Evolutionary conservation across 139 green algal genomes (phyloP).

Genomic region (Gonium pectorale): DNA sequence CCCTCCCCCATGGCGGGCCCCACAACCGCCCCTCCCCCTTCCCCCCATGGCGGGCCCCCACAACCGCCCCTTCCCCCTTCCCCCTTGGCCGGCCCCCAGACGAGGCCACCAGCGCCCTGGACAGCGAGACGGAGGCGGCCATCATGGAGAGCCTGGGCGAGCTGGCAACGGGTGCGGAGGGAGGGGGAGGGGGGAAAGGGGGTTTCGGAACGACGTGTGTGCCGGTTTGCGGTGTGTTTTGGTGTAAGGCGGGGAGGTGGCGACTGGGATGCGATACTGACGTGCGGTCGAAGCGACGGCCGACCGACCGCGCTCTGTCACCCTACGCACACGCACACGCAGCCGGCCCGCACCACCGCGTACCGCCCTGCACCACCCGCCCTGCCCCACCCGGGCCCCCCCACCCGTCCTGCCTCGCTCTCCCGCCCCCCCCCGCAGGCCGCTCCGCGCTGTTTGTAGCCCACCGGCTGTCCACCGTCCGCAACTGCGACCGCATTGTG

Average conservation of each 20-base stretch:
- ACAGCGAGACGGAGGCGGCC: slow-evolving; percentile 86
- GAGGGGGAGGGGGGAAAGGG: neutral
- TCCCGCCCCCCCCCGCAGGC: slow-evolving; percentile 38
- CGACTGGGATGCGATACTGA: too few relatives aligned
- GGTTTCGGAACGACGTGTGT: too few relatives aligned
- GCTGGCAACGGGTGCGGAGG: slow-evolving; percentile 17
- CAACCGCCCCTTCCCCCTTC: neutral
- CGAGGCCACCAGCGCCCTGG: slow-evolving; percentile 87
- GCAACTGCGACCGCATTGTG: slow-evolving; percentile 85
- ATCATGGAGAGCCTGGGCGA: slow-evolving; percentile 48
- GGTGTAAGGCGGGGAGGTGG: too few relatives aligned
- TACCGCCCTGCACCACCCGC: neutral
- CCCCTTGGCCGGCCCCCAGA: neutral
- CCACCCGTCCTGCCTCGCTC: neutral
- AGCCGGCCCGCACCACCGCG: neutral
- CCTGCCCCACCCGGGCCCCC: neutral
- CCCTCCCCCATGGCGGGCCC: too few relatives aligned
- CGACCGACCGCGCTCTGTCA: too few relatives aligned
- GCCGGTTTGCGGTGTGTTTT: too few relatives aligned
- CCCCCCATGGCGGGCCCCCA: neutral
- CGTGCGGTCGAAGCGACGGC: too few relatives aligned
- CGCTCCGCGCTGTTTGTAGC: slow-evolving; percentile 95
- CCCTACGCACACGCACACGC: too few relatives aligned
- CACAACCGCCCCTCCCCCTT: too few relatives aligned
- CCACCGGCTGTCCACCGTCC: slow-evolving; percentile 91